A percentile compares a stretch with the other conserved stretches of the same genome.
Conservation (phyloP, 2,329 filamentous ascomycete genomes). For the Penicillium digitatum region DNA sequence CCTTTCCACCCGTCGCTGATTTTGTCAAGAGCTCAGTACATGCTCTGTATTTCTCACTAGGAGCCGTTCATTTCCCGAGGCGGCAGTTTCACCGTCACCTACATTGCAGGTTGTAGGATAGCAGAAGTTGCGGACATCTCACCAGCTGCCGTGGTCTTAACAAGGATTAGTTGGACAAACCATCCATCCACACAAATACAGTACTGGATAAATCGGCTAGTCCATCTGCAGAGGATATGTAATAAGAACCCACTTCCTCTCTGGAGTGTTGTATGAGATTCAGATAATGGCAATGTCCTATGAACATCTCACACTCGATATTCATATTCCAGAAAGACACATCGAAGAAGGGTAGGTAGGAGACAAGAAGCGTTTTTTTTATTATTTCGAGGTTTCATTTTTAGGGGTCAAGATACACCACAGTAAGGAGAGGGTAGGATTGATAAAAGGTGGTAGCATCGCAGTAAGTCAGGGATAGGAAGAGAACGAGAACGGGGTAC, state of each 20-base stretch:
- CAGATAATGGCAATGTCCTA: not conserved
- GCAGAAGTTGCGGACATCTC: too few relatives aligned
- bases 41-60: too few relatives aligned
- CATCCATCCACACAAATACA: not conserved
- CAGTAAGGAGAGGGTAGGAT: constrained; percentile 1
- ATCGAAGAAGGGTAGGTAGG: not conserved
- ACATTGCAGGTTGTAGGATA: not conserved
- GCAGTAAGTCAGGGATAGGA: constrained; percentile 3
- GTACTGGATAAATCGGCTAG: not conserved
- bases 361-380: constrained; percentile 6
- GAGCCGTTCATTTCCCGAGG: too few relatives aligned
- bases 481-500: not conserved
- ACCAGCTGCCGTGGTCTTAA: not conserved
- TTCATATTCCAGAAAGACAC: not conserved
- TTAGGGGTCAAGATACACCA: constrained; percentile 5
- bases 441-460: constrained; percentile 1
- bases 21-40: too few relatives aligned
- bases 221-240: not conserved
- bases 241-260: not conserved
- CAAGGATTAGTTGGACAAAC: not conserved
- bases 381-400: constrained; percentile 5
- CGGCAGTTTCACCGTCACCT: too few relatives aligned
- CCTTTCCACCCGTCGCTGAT: too few relatives aligned
- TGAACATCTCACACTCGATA: not conserved
- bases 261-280: not conserved